Evolutionary conservation across 2,329 filamentous ascomycete species (phyloP), one percentile per base, ranked within the genome.

Genomic region (Cladosporium halotolerans): DNA sequence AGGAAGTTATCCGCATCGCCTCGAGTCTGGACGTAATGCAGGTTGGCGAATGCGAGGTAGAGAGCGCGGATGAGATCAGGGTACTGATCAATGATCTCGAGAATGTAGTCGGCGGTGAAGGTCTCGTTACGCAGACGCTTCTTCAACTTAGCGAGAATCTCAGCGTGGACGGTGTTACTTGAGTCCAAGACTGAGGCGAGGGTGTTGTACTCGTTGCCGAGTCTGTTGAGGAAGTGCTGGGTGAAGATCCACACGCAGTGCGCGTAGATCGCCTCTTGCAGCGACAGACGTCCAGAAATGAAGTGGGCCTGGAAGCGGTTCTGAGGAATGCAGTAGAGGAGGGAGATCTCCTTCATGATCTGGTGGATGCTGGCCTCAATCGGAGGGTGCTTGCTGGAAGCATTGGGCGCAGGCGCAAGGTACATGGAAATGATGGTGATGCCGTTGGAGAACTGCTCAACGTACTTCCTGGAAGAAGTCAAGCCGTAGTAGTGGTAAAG

Each of bases 401-500:
- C 72, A 59, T 79, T 80, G 45, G 77, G 68, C 14, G 86, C 79
- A 18, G 89, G 90, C 60, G 86, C 85, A 56, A 99, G 80, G 72
- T 99, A 99, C 58, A 96, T 82, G 62, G 90, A 96, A 80, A 97
- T 95, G 71, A 97, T 87, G 11, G 89, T 95, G 69, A 96, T 95
- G 57, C 93, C 93, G 71, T 99, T 99, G 66, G 91, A 93, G 78
- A 99, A 99, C 74, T 97, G 93, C 74, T 99, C 75, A 46, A 99
- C 88, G 67, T 99, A 99, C 76, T 99, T 99, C 63, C 93, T 82
- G 28, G 93, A 93, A 66, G 89, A 95, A 2, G 93, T 99, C 57
- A 97, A 81, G 41, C 93, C 92, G 68, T 99, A 99, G 81, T 96
- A 97, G 75, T 99, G 93, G 76, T 99, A 99, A 11, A 99, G 78